Evolutionary conservation across 345 rosid genomes (phyloP).

Genomic region (Bruguiera gymnorhiza): DNA sequence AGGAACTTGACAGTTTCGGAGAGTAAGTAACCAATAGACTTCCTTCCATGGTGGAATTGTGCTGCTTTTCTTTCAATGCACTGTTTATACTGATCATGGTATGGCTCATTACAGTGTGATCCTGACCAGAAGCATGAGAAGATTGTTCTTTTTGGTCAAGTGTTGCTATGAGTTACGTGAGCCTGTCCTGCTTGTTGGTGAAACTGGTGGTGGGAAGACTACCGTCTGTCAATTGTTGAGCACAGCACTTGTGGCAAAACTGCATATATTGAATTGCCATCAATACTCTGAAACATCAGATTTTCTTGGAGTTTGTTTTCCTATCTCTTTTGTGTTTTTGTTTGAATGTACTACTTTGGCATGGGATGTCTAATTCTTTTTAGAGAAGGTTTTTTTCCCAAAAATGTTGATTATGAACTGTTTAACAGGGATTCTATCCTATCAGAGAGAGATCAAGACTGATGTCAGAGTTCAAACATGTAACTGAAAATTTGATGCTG

Average conservation of each 20-base stretch:
- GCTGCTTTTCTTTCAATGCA: conserved; percentile 6
- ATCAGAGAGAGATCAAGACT: conserved; percentile 81
- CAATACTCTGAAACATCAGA: conserved; percentile 95
- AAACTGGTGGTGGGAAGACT: conserved; percentile 98
- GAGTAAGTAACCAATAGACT: conserved; percentile 35
- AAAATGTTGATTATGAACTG: conserved; percentile 16
- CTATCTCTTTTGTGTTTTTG: background rate
- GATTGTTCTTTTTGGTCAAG: conserved; percentile 71
- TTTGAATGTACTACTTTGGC: background rate
- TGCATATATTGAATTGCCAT: conserved; percentile 92
- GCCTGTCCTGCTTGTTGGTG: conserved; percentile 98
- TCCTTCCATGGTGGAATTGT: conserved; percentile 12
- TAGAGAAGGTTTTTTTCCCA: background rate
- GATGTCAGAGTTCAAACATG: conserved; percentile 44
- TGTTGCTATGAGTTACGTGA: conserved; percentile 79
- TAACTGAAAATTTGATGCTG: conserved; percentile 52
- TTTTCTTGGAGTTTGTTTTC: conserved; percentile 76
- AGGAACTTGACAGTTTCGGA: conserved; percentile 23
- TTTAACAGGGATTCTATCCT: conserved; percentile 83
- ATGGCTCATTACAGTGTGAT: conserved; percentile 44
- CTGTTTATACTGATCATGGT: conserved; percentile 8
- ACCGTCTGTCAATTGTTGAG: conserved; percentile 84
- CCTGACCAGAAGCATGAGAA: conserved; percentile 80
- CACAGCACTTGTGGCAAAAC: conserved; percentile 42
- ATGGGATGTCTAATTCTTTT: conserved; percentile 10